phyloP scores from a whole-genome alignment of 2,329 filamentous ascomycete species.

The Cytospora leucostoma region DNA sequence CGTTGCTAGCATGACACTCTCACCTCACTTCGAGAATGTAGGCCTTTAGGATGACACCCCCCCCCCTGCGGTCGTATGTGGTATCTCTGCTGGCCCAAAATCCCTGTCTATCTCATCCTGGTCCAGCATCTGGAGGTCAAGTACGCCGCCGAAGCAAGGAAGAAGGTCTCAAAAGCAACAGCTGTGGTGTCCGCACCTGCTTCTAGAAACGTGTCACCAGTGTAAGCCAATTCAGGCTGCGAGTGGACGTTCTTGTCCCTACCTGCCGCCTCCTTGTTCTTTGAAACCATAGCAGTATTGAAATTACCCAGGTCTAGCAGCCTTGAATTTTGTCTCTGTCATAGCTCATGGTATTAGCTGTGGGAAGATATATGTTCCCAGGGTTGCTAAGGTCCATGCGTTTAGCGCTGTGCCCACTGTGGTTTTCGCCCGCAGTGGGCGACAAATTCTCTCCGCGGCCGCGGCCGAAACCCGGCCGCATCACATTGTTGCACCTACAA shows the following conservation, averaged over 20 bases:
- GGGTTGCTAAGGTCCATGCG: too few species aligned
- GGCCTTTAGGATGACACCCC: conserved; percentile 29
- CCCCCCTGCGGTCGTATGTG: conserved; percentile 17
- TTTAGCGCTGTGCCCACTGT: too few species aligned
- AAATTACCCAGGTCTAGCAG: conserved; percentile 19
- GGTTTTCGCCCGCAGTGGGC: too few species aligned
- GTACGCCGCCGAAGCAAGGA: conserved; percentile 28
- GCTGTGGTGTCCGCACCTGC: conserved; percentile 29
- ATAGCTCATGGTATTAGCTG: conserved; percentile 30
- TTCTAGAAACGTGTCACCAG: conserved; percentile 29
- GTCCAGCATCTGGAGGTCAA: conserved; percentile 26
- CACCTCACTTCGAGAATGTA: conserved; percentile 28
- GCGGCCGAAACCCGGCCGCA: too few species aligned
- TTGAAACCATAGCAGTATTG: too few species aligned
- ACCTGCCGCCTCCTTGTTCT: conserved; percentile 2
- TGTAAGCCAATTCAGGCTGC: conserved; percentile 26
- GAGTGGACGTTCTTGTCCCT: conserved; percentile 21
- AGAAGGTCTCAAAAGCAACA: conserved; percentile 22
- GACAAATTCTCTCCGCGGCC: too few species aligned
- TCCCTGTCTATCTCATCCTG: conserved; percentile 29
- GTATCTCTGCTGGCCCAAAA: conserved; percentile 20
- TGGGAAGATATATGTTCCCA: too few species aligned
- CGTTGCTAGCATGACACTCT: background rate
- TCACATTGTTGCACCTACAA: too few species aligned
- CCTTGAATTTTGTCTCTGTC: conserved; percentile 24